Base-by-base conservation (phyloP, 805 yeast genomes). In the Kluyveromyces starmeri region DNA sequence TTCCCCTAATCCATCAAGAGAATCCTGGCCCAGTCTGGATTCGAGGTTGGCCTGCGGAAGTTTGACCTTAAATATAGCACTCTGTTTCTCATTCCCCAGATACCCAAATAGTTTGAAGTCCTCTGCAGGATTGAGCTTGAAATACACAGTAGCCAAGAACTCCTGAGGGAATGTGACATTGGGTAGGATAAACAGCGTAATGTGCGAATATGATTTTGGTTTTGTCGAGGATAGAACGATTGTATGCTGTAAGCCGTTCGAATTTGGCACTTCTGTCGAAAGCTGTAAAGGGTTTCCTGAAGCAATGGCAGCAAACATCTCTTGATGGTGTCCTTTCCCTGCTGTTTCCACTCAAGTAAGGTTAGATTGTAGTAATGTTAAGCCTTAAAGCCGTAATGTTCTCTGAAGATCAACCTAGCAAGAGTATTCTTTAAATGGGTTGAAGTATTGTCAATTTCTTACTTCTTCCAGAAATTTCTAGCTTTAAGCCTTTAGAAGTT, bases 51-150 rank as follows among this genome's bases (percentile, higher is more conserved):
- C 32, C 17, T 38, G 41, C 11, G 58, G 54, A 12, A 58, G 35
- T 51, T 78, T 83, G 39, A 89, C 71, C 50, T 79, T 81, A 65
- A 83, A 92, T 3, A 92, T 92, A 0, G 96, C 95, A 39, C 95
- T 83, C 23, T 94, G 97, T 53, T 89, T 92, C 23, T 58, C 61
- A 0, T 67, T 59, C 28, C 71, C 70, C 18, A 81, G 50, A 9
- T 76, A 76, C 3, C 89, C 89, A 37, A 80, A 65, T 10, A 83
- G 62, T 43, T 71, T 71, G 57, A 80, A 83, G 20, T 79, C 68
- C 37, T 62, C 64, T 9, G 47, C 45, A 2, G 67, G 65, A 10
- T 88, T 86, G 34, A 88, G 61, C 53, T 89, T 95, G 59, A 85
- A 89, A 57, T 81, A 92, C 2, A 92, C 83, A 27, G 89, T 68